Evolutionary conservation across 257 asterid genomes (phyloP), one percentile per base, ranked within the genome.

Genomic region (Salvia rosmarinus): DNA sequence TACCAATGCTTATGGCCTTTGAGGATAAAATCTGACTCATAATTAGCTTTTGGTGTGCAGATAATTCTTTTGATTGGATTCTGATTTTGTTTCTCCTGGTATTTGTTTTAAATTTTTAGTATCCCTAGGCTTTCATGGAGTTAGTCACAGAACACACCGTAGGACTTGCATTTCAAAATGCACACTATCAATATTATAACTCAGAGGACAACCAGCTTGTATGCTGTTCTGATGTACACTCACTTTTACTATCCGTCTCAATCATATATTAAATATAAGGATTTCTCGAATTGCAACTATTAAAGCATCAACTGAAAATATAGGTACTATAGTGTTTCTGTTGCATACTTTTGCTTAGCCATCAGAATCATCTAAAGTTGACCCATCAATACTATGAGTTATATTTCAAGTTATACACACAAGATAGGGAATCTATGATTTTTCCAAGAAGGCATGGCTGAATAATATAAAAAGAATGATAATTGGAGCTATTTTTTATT

Each of bases 351-450:
- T 62, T 56, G 63, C 74, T 57, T 39, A 47, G 20, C 59, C 50
- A 59, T 67, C 69, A 52, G 42, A 71, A 34, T 66, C 52, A 75
- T 54, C 67, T 62, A 28, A 46, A 25, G 14, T 43, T 42, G 59
- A 70, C 58, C 47, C 44, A 13, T 63, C 54, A 37, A 17, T 39
- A 39, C 44, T 16, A 61, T 64, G 79, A 64, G 54, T 71, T 25
- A 25, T 25, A 25, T 25, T 25, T 25, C 3, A 25, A 25, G 30
- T 25, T 25, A 64, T 68, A 20, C 34, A 10, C 75, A 50, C 47
- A 46, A 57, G 71, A 52, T 14, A 64, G 39, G 40, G 54, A 47
- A 37, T 57, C 23, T 46, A 23, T 17, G 17, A 37, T 40, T 42
- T 52, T 20, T 6, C 32, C 21, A 21, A 52, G 32, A 55, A 23